Evolutionary conservation across 1,284 basidiomycete species (phyloP), one percentile per base, ranked within the genome.

Genomic region (Hemileia vastatrix): DNA sequence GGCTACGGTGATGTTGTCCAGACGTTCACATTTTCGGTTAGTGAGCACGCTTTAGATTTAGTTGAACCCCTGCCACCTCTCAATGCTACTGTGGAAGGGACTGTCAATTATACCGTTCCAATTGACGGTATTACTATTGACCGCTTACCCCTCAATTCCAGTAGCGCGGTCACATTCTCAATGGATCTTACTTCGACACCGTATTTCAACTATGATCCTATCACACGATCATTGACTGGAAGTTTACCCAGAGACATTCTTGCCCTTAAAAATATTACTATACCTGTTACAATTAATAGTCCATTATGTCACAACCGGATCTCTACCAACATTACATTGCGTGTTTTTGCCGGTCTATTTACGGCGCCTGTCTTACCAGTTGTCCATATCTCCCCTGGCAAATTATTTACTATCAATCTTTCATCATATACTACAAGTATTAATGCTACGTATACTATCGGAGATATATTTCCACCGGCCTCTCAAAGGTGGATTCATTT

Each of bases 31-130:
- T 47, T 62, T 2, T 55, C 52, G 15, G 54, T 62, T 5, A 55
- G 53, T 51, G 31, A 54, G 27, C 52, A 62, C 33, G 44, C 50
- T 15, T 47, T 62, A 4, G 60, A 62, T 45, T n/a, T 61, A 0
- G 23, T 55, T 50, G 27, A 47, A 31, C 53, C 60, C 24, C 53
- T 55, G 18, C 60, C 60, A 23, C 24, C 60, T 31, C 43, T 55
- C 21, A 62, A 62, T 44, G 60, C 60, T 18, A 62, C 60, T 15
- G 60, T 47, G 5, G 27, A 55, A 43, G 55, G 60, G n/a, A 62
- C 55, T 19, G 50, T 61, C 23, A 54, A 61, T 23, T 61, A 61
- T 24, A 48, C 51, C n/a, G 48, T 61, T n/a, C 58, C 52, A 21
- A 45, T 61, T 9, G 50, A 33, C 24, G 24, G 36, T 19, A 54